Conservation (phyloP, 805 yeast genomes). For the Pichia cephalocereana region DNA sequence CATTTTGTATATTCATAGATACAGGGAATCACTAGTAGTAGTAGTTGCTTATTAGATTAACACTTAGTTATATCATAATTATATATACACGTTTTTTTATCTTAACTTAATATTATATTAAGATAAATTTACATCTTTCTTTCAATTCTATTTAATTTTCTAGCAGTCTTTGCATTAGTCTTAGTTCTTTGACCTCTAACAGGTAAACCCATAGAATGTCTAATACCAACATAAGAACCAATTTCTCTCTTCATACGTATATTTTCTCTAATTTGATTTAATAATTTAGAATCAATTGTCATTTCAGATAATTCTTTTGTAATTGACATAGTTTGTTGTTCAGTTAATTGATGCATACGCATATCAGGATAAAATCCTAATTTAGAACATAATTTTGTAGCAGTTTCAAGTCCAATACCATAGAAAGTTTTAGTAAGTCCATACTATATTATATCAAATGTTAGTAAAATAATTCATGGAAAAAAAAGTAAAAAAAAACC, state of each 20-base stretch:
- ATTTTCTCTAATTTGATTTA: constrained; percentile 66
- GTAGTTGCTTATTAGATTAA: too few relatives aligned
- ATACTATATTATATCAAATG: constrained; percentile 10
- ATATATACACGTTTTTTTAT: not conserved
- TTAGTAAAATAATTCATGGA: not conserved
- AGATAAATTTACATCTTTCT: constrained; percentile 28
- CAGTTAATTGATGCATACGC: constrained; percentile 89
- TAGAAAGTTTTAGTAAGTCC: constrained; percentile 78
- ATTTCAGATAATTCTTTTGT: constrained; percentile 80
- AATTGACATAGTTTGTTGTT: constrained; percentile 75
- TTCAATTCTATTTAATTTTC: constrained; percentile 68
- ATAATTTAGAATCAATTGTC: constrained; percentile 73
- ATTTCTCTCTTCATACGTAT: constrained; percentile 70
- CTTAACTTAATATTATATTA: too few relatives aligned
- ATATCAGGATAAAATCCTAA: constrained; percentile 87
- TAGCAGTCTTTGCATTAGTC: constrained; percentile 86
- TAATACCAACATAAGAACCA: constrained; percentile 79
- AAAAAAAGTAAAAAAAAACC: not conserved
- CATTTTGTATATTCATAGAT: too few relatives aligned
- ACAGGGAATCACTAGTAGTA: too few relatives aligned
- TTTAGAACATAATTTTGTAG: constrained; percentile 71
- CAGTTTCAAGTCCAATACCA: constrained; percentile 74
- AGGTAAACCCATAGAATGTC: constrained; percentile 80
- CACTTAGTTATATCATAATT: too few relatives aligned
- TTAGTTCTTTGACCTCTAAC: constrained; percentile 88